These are phyloP conservation scores for Acrodontium crateriforme DNA, from an alignment of 2,329 filamentous ascomycete genomes.

Conservation along the genomic window DNA sequence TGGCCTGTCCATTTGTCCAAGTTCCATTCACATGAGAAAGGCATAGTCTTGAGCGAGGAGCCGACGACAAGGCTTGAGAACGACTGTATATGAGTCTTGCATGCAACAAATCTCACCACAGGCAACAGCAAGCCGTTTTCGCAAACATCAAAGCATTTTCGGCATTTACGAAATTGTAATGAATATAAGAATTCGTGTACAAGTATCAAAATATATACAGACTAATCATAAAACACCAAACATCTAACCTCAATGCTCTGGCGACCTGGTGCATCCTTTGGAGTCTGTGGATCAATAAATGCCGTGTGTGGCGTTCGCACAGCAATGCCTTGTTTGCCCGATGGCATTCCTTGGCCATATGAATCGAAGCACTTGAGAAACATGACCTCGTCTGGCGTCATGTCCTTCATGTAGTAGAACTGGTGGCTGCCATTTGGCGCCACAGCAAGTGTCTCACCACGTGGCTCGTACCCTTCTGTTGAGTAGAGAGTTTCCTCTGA, in stretches of 20 bases:
- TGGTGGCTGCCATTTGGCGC: constrained; percentile 43
- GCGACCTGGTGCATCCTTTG: constrained; percentile 52
- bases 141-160: no score
- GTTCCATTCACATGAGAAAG: no score
- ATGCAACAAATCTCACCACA: no score
- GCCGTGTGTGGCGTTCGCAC: constrained; percentile 54
- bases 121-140: no score
- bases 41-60: no score
- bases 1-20: no score
- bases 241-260: constrained; percentile 84
- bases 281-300: constrained; percentile 62
- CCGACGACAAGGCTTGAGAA: no score
- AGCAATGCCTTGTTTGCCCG: constrained; percentile 25
- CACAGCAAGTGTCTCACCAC: constrained; percentile 50
- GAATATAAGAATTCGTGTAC: no score
- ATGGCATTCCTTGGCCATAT: constrained; percentile 27
- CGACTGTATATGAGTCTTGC: no score
- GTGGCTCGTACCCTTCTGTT: constrained; percentile 47
- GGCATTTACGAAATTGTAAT: no score
- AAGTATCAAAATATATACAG: not conserved
- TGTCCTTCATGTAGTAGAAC: constrained; percentile 55
- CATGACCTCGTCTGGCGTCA: constrained; percentile 44
- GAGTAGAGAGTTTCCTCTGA: constrained; percentile 33
- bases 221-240: constrained; percentile 50
- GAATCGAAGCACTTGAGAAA: constrained; percentile 39